Evolutionary conservation across 2,329 filamentous ascomycete species (phyloP), one percentile per base, ranked within the genome.

Genomic region (Cordyceps sp.): DNA sequence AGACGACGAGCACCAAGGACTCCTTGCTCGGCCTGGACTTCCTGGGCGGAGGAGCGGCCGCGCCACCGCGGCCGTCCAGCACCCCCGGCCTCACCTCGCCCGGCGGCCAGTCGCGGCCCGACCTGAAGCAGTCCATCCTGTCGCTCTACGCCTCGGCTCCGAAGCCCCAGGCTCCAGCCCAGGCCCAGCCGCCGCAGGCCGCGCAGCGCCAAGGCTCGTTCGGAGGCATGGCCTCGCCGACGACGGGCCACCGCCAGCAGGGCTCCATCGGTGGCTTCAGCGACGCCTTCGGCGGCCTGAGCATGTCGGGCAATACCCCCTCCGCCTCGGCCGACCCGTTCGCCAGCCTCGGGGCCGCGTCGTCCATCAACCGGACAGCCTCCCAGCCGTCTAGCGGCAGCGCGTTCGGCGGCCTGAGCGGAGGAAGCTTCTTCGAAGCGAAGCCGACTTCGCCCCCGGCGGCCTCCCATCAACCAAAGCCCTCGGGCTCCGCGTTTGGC

Each of bases 91-190:
- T 75, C 10, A 59, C 69, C 29, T 65, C 67, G 5, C 52, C 66
- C 4, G 62, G 62, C 14, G 66, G 68, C 10, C 76, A 81, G 44
- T 92, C 85, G 29, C 69, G 90, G 38, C 86, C 88, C 3, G 90
- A 98, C 50, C 62, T 98, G 37, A 98, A 98, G 58, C 88, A 94
- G 55, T 96, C 88, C 3, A 98, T 98, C 37, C 60, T 98, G 30
- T 98, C 90, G 7, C 68, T 98, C 13, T 98, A 98, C 50, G 84
- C 86, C 10, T 80, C 83, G 7, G 73, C 73, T 5, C 80, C 85
- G 2, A 80, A 84, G 48, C 74, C 82, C n/a, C 78, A 81, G 43
- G 63, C 72, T 18, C 61, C 53, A 9, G 57, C 64, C 16, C 61
- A 43, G 20, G 33, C 41, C 7, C 56, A 5, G 32, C 61, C 64